Evolutionary conservation across 2,329 filamentous ascomycete genomes (phyloP).

Genomic region (Aphanocladium album): DNA sequence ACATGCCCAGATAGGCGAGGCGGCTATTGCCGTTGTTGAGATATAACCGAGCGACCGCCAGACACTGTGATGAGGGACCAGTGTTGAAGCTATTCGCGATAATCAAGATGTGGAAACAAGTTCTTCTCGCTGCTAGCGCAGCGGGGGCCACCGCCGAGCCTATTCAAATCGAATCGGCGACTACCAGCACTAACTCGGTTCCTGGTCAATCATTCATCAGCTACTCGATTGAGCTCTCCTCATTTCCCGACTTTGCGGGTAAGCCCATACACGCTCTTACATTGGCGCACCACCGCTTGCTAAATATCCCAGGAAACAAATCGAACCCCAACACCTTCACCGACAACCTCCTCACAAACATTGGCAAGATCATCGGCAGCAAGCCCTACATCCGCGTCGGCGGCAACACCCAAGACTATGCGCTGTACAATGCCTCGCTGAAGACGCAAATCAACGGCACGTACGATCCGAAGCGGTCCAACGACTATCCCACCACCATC

Average conservation of each 20-base stretch:
- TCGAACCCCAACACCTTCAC: conserved; percentile 55
- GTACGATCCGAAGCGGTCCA: conserved; percentile 42
- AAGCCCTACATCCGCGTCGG: conserved; percentile 59
- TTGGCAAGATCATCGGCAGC: conserved; percentile 47
- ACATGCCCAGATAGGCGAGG: not conserved
- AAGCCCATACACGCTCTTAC: not conserved
- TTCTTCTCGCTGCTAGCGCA: not conserved
- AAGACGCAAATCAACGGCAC: conserved; percentile 47
- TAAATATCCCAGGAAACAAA: conserved; percentile 37
- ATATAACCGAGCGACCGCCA: not conserved
- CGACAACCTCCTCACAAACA: conserved; percentile 53
- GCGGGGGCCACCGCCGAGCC: not conserved
- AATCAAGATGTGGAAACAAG: not conserved
- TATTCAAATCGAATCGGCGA: not conserved
- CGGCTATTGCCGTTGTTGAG: not conserved
- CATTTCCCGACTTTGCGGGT: conserved; percentile 48
- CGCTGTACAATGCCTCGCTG: conserved; percentile 52
- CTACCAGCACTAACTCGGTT: conserved; percentile 19
- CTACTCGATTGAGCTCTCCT: conserved; percentile 47
- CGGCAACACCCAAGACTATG: conserved; percentile 64
- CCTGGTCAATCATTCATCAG: conserved; percentile 38
- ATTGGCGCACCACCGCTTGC: not conserved
- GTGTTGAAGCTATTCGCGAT: not conserved
- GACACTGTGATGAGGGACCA: not conserved
- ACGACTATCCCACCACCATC: conserved; percentile 57